Percentiles rank a stretch among this genome's conserved stretches.
Conservation (phyloP, 345 rosid species). For the Limnanthes douglasii region DNA sequence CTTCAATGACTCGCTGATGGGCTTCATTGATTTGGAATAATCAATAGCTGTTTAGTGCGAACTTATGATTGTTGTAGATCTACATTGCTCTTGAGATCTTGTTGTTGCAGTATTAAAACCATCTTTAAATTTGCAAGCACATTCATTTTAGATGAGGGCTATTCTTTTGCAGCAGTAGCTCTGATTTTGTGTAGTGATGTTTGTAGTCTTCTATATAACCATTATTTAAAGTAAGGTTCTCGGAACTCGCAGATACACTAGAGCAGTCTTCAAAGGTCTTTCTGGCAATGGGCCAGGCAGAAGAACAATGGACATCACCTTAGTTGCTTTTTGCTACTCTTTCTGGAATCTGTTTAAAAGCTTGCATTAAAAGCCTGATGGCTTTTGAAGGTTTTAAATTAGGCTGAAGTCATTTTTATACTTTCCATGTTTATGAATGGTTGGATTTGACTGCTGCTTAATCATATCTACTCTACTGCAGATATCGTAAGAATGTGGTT, state of each 20-base stretch:
- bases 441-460: no score
- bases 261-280: constrained; percentile 53
- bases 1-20: no score
- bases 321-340: constrained; percentile 27
- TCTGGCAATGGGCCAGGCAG: constrained; percentile 57
- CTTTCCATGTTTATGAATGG: constrained; percentile 19
- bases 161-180: constrained; percentile 4
- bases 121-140: no score
- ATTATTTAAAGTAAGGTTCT: constrained; percentile 50
- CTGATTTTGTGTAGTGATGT: constrained; percentile 15
- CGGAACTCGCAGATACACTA: constrained; percentile 68
- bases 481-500: constrained; percentile 44
- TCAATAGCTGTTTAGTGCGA: no score
- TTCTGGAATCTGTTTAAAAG: constrained; percentile 20
- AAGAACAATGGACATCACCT: constrained; percentile 42
- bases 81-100: no score
- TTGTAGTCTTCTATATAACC: constrained; percentile 21
- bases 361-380: constrained; percentile 37
- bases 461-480: constrained; percentile 48
- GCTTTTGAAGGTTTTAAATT: constrained; percentile 29
- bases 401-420: constrained; percentile 23
- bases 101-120: no score
- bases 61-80: no score
- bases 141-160: no score
- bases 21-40: no score